These are phyloP conservation scores for Cephalotrichum gorgonifer DNA, from an alignment of 2,329 filamentous ascomycete genomes.

Conservation along the genomic window DNA sequence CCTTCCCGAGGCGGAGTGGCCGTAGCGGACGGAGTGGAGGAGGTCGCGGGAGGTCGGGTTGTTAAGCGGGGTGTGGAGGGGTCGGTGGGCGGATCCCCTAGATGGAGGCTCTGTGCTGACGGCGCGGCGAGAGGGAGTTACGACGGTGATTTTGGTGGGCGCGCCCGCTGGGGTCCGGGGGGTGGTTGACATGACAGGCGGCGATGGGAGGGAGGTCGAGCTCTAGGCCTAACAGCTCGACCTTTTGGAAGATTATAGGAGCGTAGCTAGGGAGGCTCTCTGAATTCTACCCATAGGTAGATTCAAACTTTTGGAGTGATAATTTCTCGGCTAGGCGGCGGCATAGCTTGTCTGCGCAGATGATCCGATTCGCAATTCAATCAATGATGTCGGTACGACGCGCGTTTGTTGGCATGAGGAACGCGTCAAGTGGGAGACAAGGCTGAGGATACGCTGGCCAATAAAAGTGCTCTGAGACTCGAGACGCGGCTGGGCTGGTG, in stretches of 20 bases:
- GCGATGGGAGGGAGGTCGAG: background rate
- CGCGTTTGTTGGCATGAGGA: background rate
- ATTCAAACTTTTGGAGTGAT: too few relatives aligned
- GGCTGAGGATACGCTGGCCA: background rate
- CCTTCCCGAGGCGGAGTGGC: conserved; percentile 16
- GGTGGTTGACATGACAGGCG: background rate
- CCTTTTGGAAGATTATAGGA: too few relatives aligned
- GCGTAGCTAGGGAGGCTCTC: too few relatives aligned
- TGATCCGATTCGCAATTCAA: background rate
- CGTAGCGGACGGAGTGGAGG: conserved; percentile 22
- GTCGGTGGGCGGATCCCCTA: conserved; percentile 24
- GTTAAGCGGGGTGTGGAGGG: conserved; percentile 32
- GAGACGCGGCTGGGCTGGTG: background rate
- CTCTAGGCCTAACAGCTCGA: background rate
- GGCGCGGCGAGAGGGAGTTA: conserved; percentile 8
- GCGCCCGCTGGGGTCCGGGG: conserved; percentile 1
- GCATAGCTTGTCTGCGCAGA: too few relatives aligned
- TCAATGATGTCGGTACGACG: background rate
- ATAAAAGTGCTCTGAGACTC: background rate
- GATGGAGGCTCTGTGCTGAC: conserved; percentile 9
- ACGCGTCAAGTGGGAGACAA: background rate
- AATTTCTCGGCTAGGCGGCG: too few relatives aligned
- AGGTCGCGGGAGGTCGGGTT: conserved; percentile 22
- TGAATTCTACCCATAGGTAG: too few relatives aligned
- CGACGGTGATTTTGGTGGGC: conserved; percentile 5